Conservation (phyloP, 2,329 filamentous ascomycete genomes). For the Cladosporium colombiae region DNA sequence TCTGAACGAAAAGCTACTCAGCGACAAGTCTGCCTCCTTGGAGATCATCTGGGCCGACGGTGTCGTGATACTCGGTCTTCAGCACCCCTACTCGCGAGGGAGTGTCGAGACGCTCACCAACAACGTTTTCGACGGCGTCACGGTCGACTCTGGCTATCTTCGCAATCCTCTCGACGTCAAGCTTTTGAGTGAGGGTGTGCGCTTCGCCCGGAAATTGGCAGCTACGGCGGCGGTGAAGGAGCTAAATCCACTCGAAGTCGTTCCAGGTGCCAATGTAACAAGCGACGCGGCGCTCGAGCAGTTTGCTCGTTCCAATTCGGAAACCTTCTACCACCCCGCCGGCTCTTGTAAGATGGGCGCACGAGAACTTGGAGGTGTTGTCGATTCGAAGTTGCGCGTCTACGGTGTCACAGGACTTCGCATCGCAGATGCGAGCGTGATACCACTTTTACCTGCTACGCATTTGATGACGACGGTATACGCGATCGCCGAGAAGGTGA, state of each 20-base stretch:
- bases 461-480: conserved; percentile 35
- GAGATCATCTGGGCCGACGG: conserved; percentile 13
- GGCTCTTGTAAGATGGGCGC: conserved; percentile 19
- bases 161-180: conserved; percentile 52
- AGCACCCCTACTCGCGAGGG: conserved; percentile 37
- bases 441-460: conserved; percentile 34
- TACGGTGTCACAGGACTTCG: conserved; percentile 40
- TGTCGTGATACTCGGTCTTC: conserved; percentile 22
- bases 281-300: conserved; percentile 2
- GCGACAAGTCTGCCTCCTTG: neutral
- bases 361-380: conserved; percentile 30
- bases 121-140: conserved; percentile 23
- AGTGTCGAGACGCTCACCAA: conserved; percentile 26
- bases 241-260: neutral
- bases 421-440: conserved; percentile 39
- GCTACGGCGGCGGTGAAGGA: neutral
- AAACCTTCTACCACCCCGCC: conserved; percentile 18
- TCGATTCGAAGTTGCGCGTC: conserved; percentile 39
- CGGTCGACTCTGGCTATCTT: conserved; percentile 29
- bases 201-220: neutral
- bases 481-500: conserved; percentile 37
- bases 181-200: conserved; percentile 20
- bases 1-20: neutral
- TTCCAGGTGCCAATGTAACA: conserved; percentile 1
- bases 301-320: neutral